Evolutionary conservation across 139 green algal species (phyloP).

Genomic region (Mesostigma viride): DNA sequence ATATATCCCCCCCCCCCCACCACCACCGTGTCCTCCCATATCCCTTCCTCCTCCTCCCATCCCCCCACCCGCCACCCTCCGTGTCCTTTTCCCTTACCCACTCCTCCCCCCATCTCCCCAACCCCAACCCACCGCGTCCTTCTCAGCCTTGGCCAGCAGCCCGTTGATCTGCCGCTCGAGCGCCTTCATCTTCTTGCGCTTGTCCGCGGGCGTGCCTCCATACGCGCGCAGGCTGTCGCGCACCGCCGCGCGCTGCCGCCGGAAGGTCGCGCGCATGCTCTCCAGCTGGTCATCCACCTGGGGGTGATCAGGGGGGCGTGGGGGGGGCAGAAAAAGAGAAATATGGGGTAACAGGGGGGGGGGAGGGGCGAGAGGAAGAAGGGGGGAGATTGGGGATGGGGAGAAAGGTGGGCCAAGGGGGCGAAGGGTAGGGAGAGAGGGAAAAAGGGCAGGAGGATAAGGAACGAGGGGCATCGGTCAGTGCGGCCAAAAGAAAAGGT

Average conservation of each 20-base stretch:
- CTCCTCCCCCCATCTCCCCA: neutral
- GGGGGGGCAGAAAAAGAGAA: neutral
- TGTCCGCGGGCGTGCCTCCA: neutral
- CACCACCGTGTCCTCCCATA: too few relatives aligned
- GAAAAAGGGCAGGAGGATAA: too few relatives aligned
- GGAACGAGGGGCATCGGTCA: too few relatives aligned
- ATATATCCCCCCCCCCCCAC: too few relatives aligned
- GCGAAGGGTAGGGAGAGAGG: too few relatives aligned
- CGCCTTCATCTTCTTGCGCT: neutral
- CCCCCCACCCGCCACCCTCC: too few relatives aligned
- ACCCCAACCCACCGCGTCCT: neutral
- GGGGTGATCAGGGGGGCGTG: neutral
- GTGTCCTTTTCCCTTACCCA: too few relatives aligned
- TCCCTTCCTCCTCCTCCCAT: too few relatives aligned
- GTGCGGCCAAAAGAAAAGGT: too few relatives aligned
- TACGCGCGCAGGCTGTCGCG: conserved; percentile 9
- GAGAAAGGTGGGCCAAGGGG: too few relatives aligned
- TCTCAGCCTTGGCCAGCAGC: neutral
- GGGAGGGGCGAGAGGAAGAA: too few relatives aligned
- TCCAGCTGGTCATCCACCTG: conserved; percentile 17
- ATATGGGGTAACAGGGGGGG: neutral
- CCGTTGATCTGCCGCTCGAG: neutral
- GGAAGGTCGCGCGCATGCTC: conserved; percentile 2
- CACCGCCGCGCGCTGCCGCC: conserved; percentile 11
- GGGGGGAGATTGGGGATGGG: neutral